Conservation (phyloP, 345 rosid genomes). For the Isatis tinctoria region DNA sequence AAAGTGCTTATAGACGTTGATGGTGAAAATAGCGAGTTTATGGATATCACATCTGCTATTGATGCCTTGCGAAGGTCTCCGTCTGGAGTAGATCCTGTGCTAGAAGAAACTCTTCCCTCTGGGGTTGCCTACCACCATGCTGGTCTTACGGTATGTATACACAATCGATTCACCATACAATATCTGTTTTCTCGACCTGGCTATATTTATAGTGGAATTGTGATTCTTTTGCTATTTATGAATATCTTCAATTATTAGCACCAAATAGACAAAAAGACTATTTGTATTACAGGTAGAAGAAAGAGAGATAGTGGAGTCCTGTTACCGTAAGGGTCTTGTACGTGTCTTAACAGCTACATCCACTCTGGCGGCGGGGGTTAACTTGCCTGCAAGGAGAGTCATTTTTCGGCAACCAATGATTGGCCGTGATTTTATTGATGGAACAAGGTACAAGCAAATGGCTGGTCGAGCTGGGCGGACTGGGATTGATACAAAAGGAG, state of each 20-base stretch:
- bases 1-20: conserved; percentile 42
- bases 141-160: conserved; percentile 81
- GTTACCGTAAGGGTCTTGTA: conserved; percentile 87
- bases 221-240: conserved; percentile 1
- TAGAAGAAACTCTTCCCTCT: conserved; percentile 88
- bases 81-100: conserved; percentile 82
- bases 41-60: conserved; percentile 62
- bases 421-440: conserved; percentile 95
- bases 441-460: conserved; percentile 98
- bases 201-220: not conserved
- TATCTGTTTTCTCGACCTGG: conserved; percentile 19
- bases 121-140: conserved; percentile 99
- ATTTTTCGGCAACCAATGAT: conserved; percentile 95
- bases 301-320: conserved; percentile 90
- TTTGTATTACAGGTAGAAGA: conserved; percentile 72
- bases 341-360: conserved; percentile 96
- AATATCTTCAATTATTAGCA: not conserved
- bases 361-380: conserved; percentile 97
- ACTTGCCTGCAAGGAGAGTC: conserved; percentile 97
- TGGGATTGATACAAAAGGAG: conserved; percentile 96
- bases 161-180: conserved; percentile 21
- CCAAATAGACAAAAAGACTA: not conserved
- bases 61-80: conserved; percentile 77
- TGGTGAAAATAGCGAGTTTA: conserved; percentile 51
- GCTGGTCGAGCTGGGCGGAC: conserved; percentile 99